Percentiles rank a stretch among this genome's conserved stretches.
phyloP scores from a whole-genome alignment of 2,329 filamentous ascomycete genomes.

The Fonsecaea multimorphosa region DNA sequence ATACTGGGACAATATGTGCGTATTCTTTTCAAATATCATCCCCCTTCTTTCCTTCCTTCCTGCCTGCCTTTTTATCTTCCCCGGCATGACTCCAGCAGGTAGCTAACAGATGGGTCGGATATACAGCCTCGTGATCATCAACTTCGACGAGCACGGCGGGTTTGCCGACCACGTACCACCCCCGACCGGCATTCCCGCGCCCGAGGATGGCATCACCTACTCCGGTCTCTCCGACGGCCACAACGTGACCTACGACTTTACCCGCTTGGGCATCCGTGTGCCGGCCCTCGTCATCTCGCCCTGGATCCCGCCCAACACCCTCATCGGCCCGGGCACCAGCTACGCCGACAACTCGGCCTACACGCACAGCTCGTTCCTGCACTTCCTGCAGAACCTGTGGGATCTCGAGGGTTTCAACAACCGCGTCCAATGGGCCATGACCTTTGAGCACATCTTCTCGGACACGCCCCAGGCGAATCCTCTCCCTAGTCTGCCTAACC shows the following conservation, averaged over 20 bases:
- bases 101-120: slow-evolving; percentile 8
- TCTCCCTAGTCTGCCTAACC: slow-evolving; percentile 41
- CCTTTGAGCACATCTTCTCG: slow-evolving; percentile 48
- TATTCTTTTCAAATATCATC: too few relatives aligned
- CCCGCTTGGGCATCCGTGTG: slow-evolving; percentile 28
- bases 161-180: slow-evolving; percentile 30
- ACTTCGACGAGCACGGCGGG: slow-evolving; percentile 30
- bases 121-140: slow-evolving; percentile 25
- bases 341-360: slow-evolving; percentile 48
- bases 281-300: slow-evolving; percentile 30
- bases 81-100: neutral
- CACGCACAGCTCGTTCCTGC: slow-evolving; percentile 49
- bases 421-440: slow-evolving; percentile 52
- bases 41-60: too few relatives aligned
- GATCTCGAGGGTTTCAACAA: slow-evolving; percentile 49
- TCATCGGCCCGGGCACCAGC: slow-evolving; percentile 48
- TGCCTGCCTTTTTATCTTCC: neutral
- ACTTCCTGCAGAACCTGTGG: slow-evolving; percentile 52
- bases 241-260: slow-evolving; percentile 33
- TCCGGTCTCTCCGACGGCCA: slow-evolving; percentile 26
- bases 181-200: slow-evolving; percentile 19
- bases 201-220: slow-evolving; percentile 29
- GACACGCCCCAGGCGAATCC: slow-evolving; percentile 41
- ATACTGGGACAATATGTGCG: slow-evolving; percentile 31
- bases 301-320: slow-evolving; percentile 35